phyloP scores from a whole-genome alignment of 106 monocot genomes.

The Platanthera guangdongensis region DNA sequence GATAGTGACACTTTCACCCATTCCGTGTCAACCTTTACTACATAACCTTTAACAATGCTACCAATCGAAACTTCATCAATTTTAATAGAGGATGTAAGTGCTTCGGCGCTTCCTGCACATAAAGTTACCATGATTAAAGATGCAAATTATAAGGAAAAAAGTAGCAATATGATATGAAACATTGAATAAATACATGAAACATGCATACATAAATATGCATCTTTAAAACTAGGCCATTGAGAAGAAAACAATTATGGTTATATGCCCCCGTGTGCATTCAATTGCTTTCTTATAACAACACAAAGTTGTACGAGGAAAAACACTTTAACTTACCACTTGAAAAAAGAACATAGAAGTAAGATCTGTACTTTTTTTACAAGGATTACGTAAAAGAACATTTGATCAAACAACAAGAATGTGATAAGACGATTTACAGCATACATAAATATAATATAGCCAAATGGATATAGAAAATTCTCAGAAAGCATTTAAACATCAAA shows the following conservation, averaged over 20 bases:
- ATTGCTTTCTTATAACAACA: no score
- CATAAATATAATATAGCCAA: not conserved
- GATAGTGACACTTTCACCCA: conserved; percentile 68
- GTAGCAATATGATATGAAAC: not conserved
- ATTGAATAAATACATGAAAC: not conserved
- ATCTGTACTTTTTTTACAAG: no score
- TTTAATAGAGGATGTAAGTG: not conserved
- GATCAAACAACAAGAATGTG: no score
- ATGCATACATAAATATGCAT: no score
- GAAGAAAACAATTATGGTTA: no score
- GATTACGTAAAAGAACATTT: no score
- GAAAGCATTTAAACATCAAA: not conserved
- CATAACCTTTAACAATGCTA: conserved; percentile 49
- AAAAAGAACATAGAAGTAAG: no score
- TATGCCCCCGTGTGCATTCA: no score
- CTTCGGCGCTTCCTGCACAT: conserved; percentile 12
- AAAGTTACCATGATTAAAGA: not conserved
- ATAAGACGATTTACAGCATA: no score
- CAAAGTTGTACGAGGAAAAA: no score
- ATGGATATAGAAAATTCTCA: not conserved
- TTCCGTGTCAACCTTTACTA: conserved; percentile 61
- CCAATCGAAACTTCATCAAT: conserved; percentile 39
- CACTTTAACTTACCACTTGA: no score
- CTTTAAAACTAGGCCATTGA: not conserved
- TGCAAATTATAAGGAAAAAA: not conserved